A percentile compares a stretch with the other conserved stretches of the same genome.
Conservation (phyloP, 768 basidiomycete species). For the Pleurotus tuber-regium region DNA sequence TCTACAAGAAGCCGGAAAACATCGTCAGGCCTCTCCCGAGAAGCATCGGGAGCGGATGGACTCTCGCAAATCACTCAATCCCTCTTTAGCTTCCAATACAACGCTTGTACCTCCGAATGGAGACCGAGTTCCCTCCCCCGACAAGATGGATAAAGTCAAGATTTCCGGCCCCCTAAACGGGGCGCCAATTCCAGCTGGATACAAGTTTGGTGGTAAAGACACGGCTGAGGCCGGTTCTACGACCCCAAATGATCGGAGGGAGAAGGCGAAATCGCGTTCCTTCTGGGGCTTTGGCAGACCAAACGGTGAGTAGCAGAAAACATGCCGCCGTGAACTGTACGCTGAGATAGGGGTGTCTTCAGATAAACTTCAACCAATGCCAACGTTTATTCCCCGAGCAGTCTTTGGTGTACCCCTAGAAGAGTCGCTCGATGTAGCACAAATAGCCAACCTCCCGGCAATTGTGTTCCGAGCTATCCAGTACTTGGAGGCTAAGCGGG, state of each 20-base stretch:
- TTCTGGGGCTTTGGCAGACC: constrained; percentile 92
- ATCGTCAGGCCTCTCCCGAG: constrained; percentile 44
- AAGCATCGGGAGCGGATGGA: constrained; percentile 8
- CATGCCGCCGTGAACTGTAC: too few relatives aligned
- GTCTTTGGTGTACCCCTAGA: constrained; percentile 89
- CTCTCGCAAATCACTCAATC: background rate
- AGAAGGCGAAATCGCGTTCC: constrained; percentile 88
- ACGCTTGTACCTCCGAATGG: constrained; percentile 19
- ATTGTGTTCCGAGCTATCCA: constrained; percentile 95
- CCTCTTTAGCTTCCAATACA: constrained; percentile 3
- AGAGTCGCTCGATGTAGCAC: constrained; percentile 84
- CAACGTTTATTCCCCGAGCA: constrained; percentile 51
- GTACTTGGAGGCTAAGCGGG: constrained; percentile 91
- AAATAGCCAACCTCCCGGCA: constrained; percentile 89
- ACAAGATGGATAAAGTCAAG: constrained; percentile 66
- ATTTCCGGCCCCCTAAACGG: constrained; percentile 90
- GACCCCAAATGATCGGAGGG: constrained; percentile 64
- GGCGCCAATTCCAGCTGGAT: constrained; percentile 80
- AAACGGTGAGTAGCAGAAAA: constrained; percentile 44
- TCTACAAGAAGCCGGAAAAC: constrained; percentile 40
- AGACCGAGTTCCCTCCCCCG: constrained; percentile 56
- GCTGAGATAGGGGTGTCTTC: constrained; percentile 18
- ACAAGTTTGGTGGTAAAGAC: constrained; percentile 87
- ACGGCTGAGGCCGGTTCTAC: constrained; percentile 33
- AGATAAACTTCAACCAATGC: constrained; percentile 28